Percentiles rank a stretch among this genome's conserved stretches.
phyloP scores from a whole-genome alignment of 352 stramenopile genomes.

The Globisporangium splendens region DNA sequence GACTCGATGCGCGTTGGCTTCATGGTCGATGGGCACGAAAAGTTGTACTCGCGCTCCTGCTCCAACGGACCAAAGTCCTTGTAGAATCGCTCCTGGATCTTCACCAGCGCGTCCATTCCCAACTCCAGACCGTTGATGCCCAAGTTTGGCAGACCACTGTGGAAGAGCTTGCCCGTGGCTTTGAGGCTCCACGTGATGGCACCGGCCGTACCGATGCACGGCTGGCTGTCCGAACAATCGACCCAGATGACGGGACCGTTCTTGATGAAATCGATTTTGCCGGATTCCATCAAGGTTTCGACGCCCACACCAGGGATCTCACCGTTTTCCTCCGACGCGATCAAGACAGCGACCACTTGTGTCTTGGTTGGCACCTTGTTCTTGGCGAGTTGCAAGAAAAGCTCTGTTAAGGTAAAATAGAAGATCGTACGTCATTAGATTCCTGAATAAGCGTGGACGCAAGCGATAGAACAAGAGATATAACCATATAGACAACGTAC shows the following conservation, averaged over 20 bases:
- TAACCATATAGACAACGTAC: slow-evolving; percentile 15
- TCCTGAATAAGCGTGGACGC: not conserved
- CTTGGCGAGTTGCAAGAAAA: slow-evolving; percentile 77
- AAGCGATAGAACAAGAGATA: not conserved
- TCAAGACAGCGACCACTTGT: slow-evolving; percentile 86
- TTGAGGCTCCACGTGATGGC: slow-evolving; percentile 89
- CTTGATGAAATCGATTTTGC: slow-evolving; percentile 91
- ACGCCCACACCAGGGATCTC: slow-evolving; percentile 85
- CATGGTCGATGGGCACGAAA: slow-evolving; percentile 84
- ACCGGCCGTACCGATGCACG: slow-evolving; percentile 89
- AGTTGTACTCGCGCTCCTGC: slow-evolving; percentile 90
- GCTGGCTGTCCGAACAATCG: slow-evolving; percentile 90
- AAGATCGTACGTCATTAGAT: too few relatives aligned
- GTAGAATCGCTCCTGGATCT: slow-evolving; percentile 90
- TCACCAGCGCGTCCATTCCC: slow-evolving; percentile 76
- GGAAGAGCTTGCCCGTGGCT: slow-evolving; percentile 89
- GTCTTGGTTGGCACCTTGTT: slow-evolving; percentile 67
- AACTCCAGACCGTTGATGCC: slow-evolving; percentile 91
- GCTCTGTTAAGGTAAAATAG: slow-evolving; percentile 20
- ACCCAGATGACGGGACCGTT: slow-evolving; percentile 91
- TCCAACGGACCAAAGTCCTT: slow-evolving; percentile 79
- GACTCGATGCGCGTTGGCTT: slow-evolving; percentile 85
- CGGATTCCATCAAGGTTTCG: slow-evolving; percentile 84
- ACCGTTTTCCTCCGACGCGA: slow-evolving; percentile 87
- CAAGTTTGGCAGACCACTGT: slow-evolving; percentile 86